phyloP scores from a whole-genome alignment of 345 rosid genomes.

The Psidium guajava region DNA sequence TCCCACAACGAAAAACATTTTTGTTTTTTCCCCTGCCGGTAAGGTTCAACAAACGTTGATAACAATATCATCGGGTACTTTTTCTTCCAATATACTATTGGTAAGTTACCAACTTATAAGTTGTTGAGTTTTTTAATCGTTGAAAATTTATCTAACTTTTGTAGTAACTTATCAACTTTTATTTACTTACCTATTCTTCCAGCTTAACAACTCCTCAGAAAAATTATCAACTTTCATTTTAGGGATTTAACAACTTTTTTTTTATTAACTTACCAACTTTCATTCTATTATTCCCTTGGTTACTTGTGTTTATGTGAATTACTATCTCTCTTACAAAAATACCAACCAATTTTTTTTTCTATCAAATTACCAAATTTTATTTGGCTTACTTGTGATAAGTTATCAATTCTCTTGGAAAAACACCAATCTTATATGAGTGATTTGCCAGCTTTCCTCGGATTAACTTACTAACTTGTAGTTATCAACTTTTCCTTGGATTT shows the following conservation, averaged over 20 bases:
- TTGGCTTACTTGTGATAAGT: not conserved
- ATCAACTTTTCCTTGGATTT: too few species aligned
- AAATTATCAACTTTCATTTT: too few species aligned
- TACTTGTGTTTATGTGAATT: not conserved
- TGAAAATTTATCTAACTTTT: too few species aligned
- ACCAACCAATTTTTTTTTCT: not conserved
- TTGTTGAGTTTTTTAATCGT: too few species aligned
- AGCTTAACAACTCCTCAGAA: not conserved
- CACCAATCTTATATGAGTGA: not conserved
- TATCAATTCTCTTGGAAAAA: not conserved
- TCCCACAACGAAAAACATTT: not conserved
- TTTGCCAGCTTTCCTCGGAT: not conserved
- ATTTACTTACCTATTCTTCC: too few species aligned
- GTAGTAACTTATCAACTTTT: too few species aligned
- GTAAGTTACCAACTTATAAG: not conserved
- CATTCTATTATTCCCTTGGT: too few species aligned
- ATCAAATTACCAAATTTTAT: not conserved
- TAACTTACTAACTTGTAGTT: too few species aligned
- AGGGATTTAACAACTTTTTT: not conserved
- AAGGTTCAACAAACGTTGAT: not conserved
- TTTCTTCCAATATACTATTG: not conserved
- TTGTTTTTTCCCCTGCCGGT: not conserved
- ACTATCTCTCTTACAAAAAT: not conserved
- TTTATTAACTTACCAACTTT: not conserved
- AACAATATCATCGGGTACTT: not conserved